Evolutionary conservation across 1,139 yeast species (phyloP).

Genomic region (Yamadazyma spencermartinsiae): DNA sequence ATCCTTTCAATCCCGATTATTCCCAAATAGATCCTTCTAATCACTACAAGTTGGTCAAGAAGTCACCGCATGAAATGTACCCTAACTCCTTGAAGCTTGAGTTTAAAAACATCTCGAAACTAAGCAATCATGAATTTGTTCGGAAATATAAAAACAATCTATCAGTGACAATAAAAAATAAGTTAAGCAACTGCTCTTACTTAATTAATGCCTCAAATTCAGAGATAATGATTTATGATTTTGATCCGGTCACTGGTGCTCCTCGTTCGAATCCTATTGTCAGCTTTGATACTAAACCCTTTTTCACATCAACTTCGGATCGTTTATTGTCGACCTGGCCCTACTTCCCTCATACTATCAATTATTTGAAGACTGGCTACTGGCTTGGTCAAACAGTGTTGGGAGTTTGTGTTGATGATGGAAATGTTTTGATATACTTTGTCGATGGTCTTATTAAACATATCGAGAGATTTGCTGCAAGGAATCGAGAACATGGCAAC

Average conservation of each 20-base stretch:
- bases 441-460: constrained; percentile 26
- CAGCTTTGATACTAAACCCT: constrained; percentile 42
- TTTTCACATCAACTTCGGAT: constrained; percentile 37
- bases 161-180: constrained; percentile 18
- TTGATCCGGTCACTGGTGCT: constrained; percentile 23
- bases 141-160: constrained; percentile 41
- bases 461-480: constrained; percentile 14
- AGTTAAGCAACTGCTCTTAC: constrained; percentile 17
- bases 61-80: constrained; percentile 28
- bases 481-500: neutral
- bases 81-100: constrained; percentile 26
- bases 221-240: constrained; percentile 28
- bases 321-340: constrained; percentile 49
- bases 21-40: constrained; percentile 2
- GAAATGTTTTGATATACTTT: constrained; percentile 49
- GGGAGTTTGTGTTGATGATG: constrained; percentile 58
- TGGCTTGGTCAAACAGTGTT: constrained; percentile 39
- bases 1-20: constrained; percentile 18
- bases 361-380: constrained; percentile 34
- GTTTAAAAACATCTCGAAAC: constrained; percentile 23
- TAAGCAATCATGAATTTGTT: constrained; percentile 20
- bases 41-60: constrained; percentile 2
- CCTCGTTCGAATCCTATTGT: constrained; percentile 28
- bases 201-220: constrained; percentile 32
- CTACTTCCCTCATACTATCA: constrained; percentile 57